Evolutionary conservation across 2,329 filamentous ascomycete species (phyloP).

Genomic region (Harringtonia aguacate): DNA sequence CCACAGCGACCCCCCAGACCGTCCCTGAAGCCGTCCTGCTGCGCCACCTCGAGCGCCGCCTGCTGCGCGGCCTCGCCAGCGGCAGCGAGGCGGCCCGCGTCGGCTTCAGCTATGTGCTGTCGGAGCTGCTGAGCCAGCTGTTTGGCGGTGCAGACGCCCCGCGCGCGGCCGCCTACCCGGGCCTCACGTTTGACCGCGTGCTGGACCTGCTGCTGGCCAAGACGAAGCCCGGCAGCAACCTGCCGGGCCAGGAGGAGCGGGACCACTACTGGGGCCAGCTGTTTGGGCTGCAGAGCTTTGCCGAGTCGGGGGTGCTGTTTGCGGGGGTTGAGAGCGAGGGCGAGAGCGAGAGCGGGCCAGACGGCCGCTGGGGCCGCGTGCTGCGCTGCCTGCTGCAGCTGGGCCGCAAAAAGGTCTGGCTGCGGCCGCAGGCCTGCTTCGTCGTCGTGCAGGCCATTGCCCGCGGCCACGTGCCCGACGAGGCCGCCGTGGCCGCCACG

Average conservation of each 20-base stretch:
- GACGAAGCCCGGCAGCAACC: slow-evolving; percentile 41
- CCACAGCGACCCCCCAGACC: no score
- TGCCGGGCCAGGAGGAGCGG: slow-evolving; percentile 63
- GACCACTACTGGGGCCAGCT: slow-evolving; percentile 78
- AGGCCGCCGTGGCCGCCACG: slow-evolving; percentile 45
- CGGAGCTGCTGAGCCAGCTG: slow-evolving; percentile 66
- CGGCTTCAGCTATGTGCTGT: slow-evolving; percentile 81
- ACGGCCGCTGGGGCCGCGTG: slow-evolving; percentile 58
- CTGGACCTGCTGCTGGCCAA: slow-evolving; percentile 43
- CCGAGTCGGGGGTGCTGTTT: slow-evolving; percentile 67
- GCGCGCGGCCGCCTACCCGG: slow-evolving; percentile 26
- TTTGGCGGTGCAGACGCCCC: slow-evolving; percentile 45
- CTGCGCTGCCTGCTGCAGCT: slow-evolving; percentile 64
- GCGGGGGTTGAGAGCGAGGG: not conserved
- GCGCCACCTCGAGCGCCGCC: slow-evolving; percentile 51
- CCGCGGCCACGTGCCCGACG: slow-evolving; percentile 38
- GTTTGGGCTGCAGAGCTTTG: slow-evolving; percentile 78
- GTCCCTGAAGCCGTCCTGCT: slow-evolving; percentile 42
- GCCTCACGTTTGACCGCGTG: slow-evolving; percentile 44
- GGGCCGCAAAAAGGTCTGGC: slow-evolving; percentile 74
- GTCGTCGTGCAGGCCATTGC: slow-evolving; percentile 64
- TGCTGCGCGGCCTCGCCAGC: slow-evolving; percentile 84
- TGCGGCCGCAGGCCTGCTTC: slow-evolving; percentile 79
- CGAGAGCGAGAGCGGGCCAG: slow-evolving; percentile 37
- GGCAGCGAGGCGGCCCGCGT: slow-evolving; percentile 78